Evolutionary conservation across 83 land plant genomes (phyloP).

Genomic region (Thuja plicata): DNA sequence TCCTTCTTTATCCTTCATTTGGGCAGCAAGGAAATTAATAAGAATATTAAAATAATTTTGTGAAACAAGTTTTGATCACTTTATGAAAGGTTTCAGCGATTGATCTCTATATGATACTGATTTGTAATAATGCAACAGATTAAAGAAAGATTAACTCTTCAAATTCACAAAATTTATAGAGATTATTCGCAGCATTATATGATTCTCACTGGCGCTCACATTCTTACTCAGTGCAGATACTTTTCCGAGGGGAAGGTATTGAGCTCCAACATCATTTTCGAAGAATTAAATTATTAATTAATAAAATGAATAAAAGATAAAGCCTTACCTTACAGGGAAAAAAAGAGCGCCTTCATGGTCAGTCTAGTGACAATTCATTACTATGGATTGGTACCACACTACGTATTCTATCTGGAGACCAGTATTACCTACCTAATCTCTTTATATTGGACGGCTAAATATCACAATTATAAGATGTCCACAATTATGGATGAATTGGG

Average conservation of each 20-base stretch:
- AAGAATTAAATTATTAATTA: background rate
- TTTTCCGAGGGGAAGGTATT: background rate
- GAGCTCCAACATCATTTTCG: background rate
- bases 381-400: too few relatives aligned
- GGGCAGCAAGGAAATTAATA: background rate
- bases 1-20: background rate
- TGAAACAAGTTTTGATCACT: background rate
- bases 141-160: background rate
- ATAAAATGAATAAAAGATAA: background rate
- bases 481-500: too few relatives aligned
- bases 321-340: too few relatives aligned
- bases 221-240: background rate
- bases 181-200: too few relatives aligned
- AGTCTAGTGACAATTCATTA: too few relatives aligned
- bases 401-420: too few relatives aligned
- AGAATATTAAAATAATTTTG: background rate
- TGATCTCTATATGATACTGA: background rate
- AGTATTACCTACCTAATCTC: too few relatives aligned
- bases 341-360: too few relatives aligned
- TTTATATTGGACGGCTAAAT: too few relatives aligned
- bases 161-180: background rate
- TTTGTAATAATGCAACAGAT: background rate
- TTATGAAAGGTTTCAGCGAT: background rate
- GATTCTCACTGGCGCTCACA: background rate
- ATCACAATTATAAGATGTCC: too few relatives aligned